Percentiles rank a stretch among this genome's conserved stretches.
phyloP scores from a whole-genome alignment of 345 rosid genomes.

The Cardamine resedifolia region DNA sequence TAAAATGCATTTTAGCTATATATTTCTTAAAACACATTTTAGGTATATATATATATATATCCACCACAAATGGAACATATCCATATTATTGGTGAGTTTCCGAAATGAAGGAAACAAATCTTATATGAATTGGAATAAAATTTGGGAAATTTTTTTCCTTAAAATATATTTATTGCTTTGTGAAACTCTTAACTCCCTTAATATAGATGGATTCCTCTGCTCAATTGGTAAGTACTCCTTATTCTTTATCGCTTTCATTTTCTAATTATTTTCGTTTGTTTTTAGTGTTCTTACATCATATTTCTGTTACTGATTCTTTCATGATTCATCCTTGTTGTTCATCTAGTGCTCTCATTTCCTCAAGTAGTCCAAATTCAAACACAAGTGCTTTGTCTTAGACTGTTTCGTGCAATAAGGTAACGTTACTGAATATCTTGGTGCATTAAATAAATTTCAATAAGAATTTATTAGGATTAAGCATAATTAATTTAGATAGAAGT shows the following conservation, averaged over 20 bases:
- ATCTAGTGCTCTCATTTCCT: neutral
- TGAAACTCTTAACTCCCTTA: no score
- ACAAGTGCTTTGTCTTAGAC: neutral
- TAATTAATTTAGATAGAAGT: no score
- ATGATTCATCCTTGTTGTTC: neutral
- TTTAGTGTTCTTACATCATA: neutral
- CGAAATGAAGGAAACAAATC: no score
- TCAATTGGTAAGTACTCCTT: neutral
- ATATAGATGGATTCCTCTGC: no score
- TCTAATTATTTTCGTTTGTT: neutral
- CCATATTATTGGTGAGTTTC: no score
- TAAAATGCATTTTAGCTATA: no score
- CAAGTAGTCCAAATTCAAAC: neutral
- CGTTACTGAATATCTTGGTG: neutral
- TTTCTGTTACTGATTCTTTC: neutral
- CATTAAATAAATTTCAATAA: neutral
- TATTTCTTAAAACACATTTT: no score
- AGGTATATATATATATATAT: no score
- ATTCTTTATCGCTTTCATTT: neutral
- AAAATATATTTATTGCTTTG: no score
- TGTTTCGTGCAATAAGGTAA: neutral
- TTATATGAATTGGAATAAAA: no score
- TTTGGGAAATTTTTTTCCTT: neutral
- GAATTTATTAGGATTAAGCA: neutral
- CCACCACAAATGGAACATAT: no score